Evolutionary conservation across 208 protist genomes (phyloP).

Genomic region (Herpetomonas samuelpessoai): DNA sequence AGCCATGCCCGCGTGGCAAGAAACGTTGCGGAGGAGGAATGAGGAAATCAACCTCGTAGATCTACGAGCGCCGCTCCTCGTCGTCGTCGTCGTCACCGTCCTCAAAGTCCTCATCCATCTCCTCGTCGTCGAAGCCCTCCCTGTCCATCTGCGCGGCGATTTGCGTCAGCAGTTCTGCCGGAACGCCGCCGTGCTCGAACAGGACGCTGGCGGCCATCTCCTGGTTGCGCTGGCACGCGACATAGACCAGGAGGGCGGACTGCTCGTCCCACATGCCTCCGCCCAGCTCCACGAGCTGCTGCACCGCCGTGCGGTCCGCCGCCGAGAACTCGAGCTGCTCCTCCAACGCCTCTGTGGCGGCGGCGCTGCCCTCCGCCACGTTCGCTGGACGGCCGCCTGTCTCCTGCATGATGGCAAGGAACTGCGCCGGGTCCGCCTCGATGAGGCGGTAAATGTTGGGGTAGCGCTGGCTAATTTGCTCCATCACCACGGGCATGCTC

Average conservation of each 20-base stretch:
- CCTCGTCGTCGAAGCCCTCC: constrained; percentile 16
- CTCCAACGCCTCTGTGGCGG: constrained; percentile 8
- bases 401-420: constrained; percentile 67
- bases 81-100: constrained; percentile 23
- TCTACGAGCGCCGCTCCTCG: background rate
- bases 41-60: too few species aligned
- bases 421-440: constrained; percentile 59
- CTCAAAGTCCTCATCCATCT: constrained; percentile 20
- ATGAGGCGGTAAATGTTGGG: constrained; percentile 64
- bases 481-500: constrained; percentile 49
- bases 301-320: constrained; percentile 43
- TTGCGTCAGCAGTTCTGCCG: constrained; percentile 35
- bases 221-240: constrained; percentile 60
- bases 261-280: constrained; percentile 76
- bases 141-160: constrained; percentile 23
- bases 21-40: too few species aligned
- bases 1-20: too few species aligned
- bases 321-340: constrained; percentile 31
- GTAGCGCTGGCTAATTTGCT: constrained; percentile 67
- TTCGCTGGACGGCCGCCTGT: constrained; percentile 12
- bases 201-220: constrained; percentile 80
- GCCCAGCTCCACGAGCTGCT: constrained; percentile 72
- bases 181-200: constrained; percentile 65
- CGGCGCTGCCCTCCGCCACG: constrained; percentile 1
- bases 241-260: constrained; percentile 69